Evolutionary conservation across 2,329 filamentous ascomycete species (phyloP), one percentile per base, ranked within the genome.

Genomic region (Simplicillium sp.): DNA sequence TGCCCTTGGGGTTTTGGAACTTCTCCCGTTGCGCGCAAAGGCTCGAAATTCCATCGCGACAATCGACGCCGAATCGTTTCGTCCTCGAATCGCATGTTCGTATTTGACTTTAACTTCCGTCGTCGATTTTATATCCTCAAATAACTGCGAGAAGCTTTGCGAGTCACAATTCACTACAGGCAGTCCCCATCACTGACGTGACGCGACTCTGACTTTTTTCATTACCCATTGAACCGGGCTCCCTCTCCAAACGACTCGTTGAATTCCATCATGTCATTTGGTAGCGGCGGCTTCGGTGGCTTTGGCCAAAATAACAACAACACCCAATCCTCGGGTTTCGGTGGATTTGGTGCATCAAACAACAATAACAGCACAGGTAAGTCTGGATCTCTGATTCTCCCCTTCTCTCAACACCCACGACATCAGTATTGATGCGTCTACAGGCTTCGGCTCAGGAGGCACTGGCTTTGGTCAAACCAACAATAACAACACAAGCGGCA

Each of bases 261-360:
- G 36, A 36, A 39, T 29, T 41, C 42, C 55, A 66, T 48, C 54
- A 79, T 79, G 75, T 74, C 74, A 54, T 75, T 75, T 52, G 67
- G 68, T 51, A 64, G 67, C 48, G 67, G 69, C 47, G 70, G 71
- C 53, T 63, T 63, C 43, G 67, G 68, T 43, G 72, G 75, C 66
- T 82, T 82, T 61, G 76, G 76, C 62, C 69, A 71, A 54, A 71
- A 70, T 47, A 77, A 72, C 56, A 67, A 65, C 42, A 63, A 62
- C n/a, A n/a, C n/a, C 38, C 61, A 68, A 55, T 49, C 60, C 53
- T 51, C 59, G 38, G 66, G 64, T 16, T 84, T 84, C 59, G 74
- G 75, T 50, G 77, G 76, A 35, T 81, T 77, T 44, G 73, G 72
- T 32, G 39, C 62, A 41, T 65, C 57, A 45, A 64, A 54, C 49